Percentiles rank a stretch among this genome's conserved stretches.
These are phyloP conservation scores for Thalassiosira profunda DNA, from an alignment of 108 stramenopile species.

Conservation along the genomic window DNA sequence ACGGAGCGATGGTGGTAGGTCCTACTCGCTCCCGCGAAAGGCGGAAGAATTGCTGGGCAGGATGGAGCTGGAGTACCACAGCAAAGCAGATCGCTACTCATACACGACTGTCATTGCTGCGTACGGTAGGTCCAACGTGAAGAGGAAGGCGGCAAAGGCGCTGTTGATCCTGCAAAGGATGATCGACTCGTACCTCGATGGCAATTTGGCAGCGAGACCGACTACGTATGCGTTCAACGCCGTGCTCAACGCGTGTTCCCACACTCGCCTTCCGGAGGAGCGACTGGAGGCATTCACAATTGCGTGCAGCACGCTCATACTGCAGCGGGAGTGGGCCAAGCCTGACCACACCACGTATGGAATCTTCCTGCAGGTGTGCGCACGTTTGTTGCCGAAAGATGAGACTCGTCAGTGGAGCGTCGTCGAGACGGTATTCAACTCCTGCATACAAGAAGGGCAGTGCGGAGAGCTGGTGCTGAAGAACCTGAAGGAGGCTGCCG, in stretches of 20 bases:
- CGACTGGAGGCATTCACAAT: conserved; percentile 25
- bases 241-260: conserved; percentile 23
- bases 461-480: too few relatives aligned
- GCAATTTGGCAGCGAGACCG: conserved; percentile 8
- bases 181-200: conserved; percentile 7
- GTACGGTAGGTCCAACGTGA: conserved; percentile 4
- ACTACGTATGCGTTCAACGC: conserved; percentile 20
- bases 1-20: conserved; percentile 4
- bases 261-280: conserved; percentile 12
- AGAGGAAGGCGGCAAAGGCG: conserved; percentile 34
- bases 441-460: conserved; percentile 1
- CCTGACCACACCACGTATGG: conserved; percentile 19
- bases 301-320: conserved; percentile 3
- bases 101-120: conserved; percentile 19
- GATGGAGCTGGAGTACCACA: neutral
- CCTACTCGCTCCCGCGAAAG: conserved; percentile 1
- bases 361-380: conserved; percentile 15
- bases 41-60: conserved; percentile 3
- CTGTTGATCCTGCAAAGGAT: neutral
- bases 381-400: conserved; percentile 10
- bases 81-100: conserved; percentile 16
- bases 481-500: too few relatives aligned
- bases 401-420: conserved; percentile 9
- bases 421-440: neutral
- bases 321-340: conserved; percentile 12